Conservation (phyloP, 2,329 filamentous ascomycete genomes). For the Sporothrix luriei region DNA sequence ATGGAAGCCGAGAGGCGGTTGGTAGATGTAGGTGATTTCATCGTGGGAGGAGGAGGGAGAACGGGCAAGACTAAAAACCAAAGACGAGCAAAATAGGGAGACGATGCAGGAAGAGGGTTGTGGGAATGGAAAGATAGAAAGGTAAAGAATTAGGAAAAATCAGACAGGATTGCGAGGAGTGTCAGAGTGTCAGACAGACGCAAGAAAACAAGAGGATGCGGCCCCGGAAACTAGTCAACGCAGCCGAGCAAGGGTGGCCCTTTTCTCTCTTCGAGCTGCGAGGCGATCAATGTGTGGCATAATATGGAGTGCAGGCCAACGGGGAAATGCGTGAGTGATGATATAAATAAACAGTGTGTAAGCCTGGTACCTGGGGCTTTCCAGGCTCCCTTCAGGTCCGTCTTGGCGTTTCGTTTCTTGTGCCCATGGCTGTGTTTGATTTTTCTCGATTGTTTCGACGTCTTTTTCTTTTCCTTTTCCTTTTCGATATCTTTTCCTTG, state of each 20-base stretch:
- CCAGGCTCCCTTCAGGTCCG: neutral
- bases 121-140: neutral
- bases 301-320: neutral
- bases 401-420: slow-evolving; percentile 8
- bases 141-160: neutral
- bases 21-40: slow-evolving; percentile 3
- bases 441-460: neutral
- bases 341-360: slow-evolving; percentile 24
- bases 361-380: neutral
- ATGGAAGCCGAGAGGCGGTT: slow-evolving; percentile 47
- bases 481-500: neutral
- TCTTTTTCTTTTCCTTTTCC: neutral
- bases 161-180: neutral
- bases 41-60: slow-evolving; percentile 35
- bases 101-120: neutral
- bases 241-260: neutral
- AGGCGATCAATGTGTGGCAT: neutral
- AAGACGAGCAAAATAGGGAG: neutral
- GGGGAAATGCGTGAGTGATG: neutral
- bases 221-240: slow-evolving; percentile 5
- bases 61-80: neutral
- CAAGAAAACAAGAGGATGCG: neutral
- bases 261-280: neutral
- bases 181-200: no score
- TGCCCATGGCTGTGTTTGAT: no score